Percentiles rank a stretch among this genome's conserved stretches.
Conservation (phyloP, 352 stramenopile species). For the Phytophthora sp. region DNA sequence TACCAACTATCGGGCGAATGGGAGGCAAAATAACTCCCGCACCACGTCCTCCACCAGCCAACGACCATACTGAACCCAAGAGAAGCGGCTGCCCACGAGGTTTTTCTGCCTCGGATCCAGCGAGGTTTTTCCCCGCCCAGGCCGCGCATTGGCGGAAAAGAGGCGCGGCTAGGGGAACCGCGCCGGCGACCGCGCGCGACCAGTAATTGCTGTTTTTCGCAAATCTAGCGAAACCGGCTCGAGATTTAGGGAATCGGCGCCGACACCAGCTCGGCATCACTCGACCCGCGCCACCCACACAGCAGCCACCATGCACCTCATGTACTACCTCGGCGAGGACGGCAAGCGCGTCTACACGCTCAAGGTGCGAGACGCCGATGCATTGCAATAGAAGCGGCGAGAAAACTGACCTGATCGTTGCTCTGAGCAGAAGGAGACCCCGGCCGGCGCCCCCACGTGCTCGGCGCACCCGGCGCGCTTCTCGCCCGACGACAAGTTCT, state of each 20-base stretch:
- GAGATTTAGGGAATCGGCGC: not conserved
- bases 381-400: not conserved
- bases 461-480: constrained; percentile 98
- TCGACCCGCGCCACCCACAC: constrained; percentile 13
- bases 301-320: constrained; percentile 95
- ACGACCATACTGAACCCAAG: constrained; percentile 42
- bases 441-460: constrained; percentile 92
- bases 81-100: constrained; percentile 20
- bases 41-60: constrained; percentile 52
- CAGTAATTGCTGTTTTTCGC: constrained; percentile 41
- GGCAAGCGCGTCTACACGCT: constrained; percentile 99
- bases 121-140: constrained; percentile 14
- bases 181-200: too few relatives aligned
- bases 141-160: constrained; percentile 34
- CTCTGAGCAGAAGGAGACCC: constrained; percentile 92
- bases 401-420: not conserved
- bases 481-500: constrained; percentile 99
- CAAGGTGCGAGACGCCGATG: constrained; percentile 93
- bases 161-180: not conserved
- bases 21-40: constrained; percentile 45
- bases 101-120: constrained; percentile 27
- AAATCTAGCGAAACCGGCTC: not conserved
- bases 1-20: constrained; percentile 51
- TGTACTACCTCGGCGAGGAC: constrained; percentile 97
- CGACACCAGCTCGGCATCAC: not conserved